phyloP scores from a whole-genome alignment of 129 eudicot genomes.

The Deinandra increscens region DNA sequence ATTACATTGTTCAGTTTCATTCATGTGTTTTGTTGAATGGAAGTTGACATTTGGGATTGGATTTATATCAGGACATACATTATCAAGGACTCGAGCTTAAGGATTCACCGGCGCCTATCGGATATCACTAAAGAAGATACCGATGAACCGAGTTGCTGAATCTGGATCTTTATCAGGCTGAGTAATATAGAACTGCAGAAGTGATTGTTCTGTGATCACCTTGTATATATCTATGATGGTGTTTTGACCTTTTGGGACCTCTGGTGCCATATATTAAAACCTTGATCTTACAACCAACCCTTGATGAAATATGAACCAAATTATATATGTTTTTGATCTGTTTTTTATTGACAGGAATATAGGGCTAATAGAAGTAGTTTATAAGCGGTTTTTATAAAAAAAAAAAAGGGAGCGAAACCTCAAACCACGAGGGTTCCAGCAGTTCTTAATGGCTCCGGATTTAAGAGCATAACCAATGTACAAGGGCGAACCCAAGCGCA shows the following conservation, averaged over 20 bases:
- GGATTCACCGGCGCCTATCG: slow-evolving; percentile 85
- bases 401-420: too few species aligned
- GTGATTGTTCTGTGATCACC: slow-evolving; percentile 1
- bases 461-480: too few species aligned
- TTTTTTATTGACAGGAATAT: slow-evolving; percentile 30
- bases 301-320: slow-evolving; percentile 14
- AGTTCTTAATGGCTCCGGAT: too few species aligned
- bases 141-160: not conserved
- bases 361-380: too few species aligned
- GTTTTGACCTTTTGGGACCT: not conserved
- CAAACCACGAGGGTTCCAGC: too few species aligned
- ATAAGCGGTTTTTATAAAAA: too few species aligned
- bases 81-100: slow-evolving; percentile 81
- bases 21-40: not conserved
- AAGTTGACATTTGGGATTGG: slow-evolving; percentile 4
- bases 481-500: too few species aligned
- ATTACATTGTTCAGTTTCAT: not conserved
- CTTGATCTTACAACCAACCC: not conserved
- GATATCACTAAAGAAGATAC: slow-evolving; percentile 58
- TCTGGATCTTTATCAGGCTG: not conserved
- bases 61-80: slow-evolving; percentile 75
- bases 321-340: slow-evolving; percentile 13
- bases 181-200: slow-evolving; percentile 17
- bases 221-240: slow-evolving; percentile 18
- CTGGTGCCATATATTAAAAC: slow-evolving; percentile 6